Conservation (phyloP, 2,329 filamentous ascomycete species). For the Chalara sp. region DNA sequence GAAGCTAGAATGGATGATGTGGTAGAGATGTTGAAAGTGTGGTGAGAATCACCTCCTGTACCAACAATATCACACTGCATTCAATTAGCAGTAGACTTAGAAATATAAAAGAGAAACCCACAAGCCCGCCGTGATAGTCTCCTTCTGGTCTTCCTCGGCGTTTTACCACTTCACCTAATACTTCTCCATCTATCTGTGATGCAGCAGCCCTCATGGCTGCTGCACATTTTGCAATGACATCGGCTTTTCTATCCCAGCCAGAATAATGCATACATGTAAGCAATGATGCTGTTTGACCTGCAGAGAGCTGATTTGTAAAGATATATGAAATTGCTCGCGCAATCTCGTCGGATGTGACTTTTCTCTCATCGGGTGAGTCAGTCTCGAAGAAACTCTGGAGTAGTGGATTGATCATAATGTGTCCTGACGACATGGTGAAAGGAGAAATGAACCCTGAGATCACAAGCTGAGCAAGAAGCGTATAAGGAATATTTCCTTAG, state of each 20-base stretch:
- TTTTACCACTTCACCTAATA: constrained; percentile 55
- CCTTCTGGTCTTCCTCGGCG: constrained; percentile 59
- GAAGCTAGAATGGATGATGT: constrained; percentile 90
- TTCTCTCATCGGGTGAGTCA: constrained; percentile 30
- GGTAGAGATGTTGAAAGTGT: constrained; percentile 97
- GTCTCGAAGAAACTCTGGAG: constrained; percentile 54
- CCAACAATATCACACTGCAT: constrained; percentile 83
- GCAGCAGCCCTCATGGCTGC: constrained; percentile 77
- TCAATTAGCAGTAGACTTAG: constrained; percentile 6
- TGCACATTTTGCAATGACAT: constrained; percentile 82
- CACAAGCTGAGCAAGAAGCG: no score
- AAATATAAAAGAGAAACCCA: constrained; percentile 38
- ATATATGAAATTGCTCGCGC: constrained; percentile 85
- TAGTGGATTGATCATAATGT: constrained; percentile 53
- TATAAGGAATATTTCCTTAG: background rate
- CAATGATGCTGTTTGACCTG: constrained; percentile 79
- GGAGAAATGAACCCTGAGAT: no score
- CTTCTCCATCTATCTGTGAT: constrained; percentile 58
- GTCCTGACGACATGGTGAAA: constrained; percentile 12
- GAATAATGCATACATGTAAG: constrained; percentile 92
- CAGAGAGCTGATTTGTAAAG: constrained; percentile 84
- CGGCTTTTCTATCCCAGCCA: constrained; percentile 72
- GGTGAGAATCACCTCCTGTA: constrained; percentile 91
- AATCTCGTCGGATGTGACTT: constrained; percentile 72
- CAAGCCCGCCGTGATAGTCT: constrained; percentile 73